Conservation (phyloP, 148 eudicot genomes). For the Chenopodium suecicum region DNA sequence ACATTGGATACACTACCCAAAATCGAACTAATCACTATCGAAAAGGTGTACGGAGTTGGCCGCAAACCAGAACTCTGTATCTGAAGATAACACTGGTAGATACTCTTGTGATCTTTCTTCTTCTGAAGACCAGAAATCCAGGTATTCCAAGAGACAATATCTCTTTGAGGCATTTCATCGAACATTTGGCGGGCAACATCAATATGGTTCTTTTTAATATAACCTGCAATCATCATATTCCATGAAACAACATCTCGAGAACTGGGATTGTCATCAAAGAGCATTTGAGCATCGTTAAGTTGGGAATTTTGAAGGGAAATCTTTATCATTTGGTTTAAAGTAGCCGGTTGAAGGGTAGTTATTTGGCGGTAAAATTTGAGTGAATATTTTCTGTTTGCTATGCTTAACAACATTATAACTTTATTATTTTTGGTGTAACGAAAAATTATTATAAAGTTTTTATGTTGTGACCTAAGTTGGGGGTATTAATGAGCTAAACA, state of each 20-base stretch:
- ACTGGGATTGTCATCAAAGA: conserved; percentile 45
- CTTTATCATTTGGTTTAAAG: conserved; percentile 41
- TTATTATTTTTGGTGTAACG: not conserved
- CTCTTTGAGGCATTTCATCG: conserved; percentile 68
- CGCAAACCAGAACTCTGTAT: conserved; percentile 37
- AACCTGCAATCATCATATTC: conserved; percentile 55
- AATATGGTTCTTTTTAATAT: conserved; percentile 32
- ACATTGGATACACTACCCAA: conserved; percentile 27
- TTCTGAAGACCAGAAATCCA: conserved; percentile 53
- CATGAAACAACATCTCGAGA: conserved; percentile 51
- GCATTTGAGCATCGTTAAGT: conserved; percentile 40
- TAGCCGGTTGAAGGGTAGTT: conserved; percentile 35
- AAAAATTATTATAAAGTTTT: no score
- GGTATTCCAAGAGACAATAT: conserved; percentile 76
- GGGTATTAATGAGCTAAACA: no score
- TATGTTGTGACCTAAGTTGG: no score
- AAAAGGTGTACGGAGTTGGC: conserved; percentile 58
- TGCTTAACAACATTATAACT: not conserved
- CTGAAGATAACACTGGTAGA: conserved; percentile 33
- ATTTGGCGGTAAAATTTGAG: conserved; percentile 27
- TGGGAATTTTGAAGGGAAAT: conserved; percentile 33
- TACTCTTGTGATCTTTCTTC: conserved; percentile 16
- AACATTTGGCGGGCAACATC: conserved; percentile 54
- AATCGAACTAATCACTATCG: conserved; percentile 47
- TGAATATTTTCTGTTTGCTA: not conserved